These are phyloP conservation scores for Penicillium sp. DNA, from an alignment of 2,329 filamentous ascomycete species.

Conservation along the genomic window DNA sequence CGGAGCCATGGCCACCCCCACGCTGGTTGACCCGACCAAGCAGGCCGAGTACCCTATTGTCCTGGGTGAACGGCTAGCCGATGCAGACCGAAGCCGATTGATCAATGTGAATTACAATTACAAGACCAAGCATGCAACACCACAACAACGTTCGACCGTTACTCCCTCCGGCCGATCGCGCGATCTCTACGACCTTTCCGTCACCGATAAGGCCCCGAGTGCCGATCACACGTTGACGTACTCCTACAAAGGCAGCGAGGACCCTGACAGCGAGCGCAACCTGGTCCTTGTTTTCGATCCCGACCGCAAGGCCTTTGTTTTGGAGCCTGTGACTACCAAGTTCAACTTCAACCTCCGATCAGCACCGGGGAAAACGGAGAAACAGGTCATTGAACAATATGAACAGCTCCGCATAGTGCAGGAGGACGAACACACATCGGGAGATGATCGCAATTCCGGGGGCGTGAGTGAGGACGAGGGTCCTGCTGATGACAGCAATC, in stretches of 20 bases:
- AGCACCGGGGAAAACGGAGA: conserved; percentile 66
- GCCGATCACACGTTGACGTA: conserved; percentile 42
- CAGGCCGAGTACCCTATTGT: conserved; percentile 50
- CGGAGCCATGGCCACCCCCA: conserved; percentile 34
- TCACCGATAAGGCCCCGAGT: conserved; percentile 44
- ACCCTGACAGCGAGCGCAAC: conserved; percentile 36
- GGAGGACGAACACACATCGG: conserved; percentile 36
- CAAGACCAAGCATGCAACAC: conserved; percentile 44
- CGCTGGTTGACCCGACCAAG: conserved; percentile 46
- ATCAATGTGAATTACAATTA: conserved; percentile 50
- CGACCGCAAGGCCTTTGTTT: conserved; percentile 70
- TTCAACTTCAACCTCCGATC: conserved; percentile 84
- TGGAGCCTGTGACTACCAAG: conserved; percentile 78
- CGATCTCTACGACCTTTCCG: conserved; percentile 42
- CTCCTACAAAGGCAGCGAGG: conserved; percentile 43
- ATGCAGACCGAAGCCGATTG: conserved; percentile 28
- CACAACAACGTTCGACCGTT: conserved; percentile 41
- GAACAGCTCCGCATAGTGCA: conserved; percentile 59
- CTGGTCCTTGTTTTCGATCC: conserved; percentile 72
- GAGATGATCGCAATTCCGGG: conserved; percentile 33
- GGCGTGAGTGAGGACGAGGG: conserved; percentile 42
- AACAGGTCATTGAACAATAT: conserved; percentile 66
- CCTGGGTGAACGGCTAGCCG: conserved; percentile 44
- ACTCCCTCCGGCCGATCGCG: conserved; percentile 33
- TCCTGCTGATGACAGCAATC: conserved; percentile 46